These are phyloP conservation scores for Lactarius akahatsu DNA, from an alignment of 768 basidiomycete genomes.

Conservation along the genomic window DNA sequence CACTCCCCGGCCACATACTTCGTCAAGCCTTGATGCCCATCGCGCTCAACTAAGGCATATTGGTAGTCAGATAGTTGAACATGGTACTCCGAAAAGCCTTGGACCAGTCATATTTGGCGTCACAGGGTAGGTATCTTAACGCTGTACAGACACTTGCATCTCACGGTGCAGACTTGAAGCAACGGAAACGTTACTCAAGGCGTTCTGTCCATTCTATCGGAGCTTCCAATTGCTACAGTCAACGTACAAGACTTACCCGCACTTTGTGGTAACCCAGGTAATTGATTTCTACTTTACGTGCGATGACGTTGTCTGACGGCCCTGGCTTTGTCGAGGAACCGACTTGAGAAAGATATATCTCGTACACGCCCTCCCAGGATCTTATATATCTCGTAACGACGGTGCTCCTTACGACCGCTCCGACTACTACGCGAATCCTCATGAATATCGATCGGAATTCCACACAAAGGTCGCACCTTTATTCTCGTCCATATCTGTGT, in stretches of 20 bases:
- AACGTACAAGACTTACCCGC: constrained; percentile 53
- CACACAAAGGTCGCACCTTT: constrained; percentile 51
- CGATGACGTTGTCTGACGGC: not conserved
- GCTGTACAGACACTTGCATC: constrained; percentile 14
- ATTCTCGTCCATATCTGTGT: not conserved
- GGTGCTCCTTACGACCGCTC: constrained; percentile 57
- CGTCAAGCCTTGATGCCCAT: constrained; percentile 55
- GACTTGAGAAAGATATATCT: constrained; percentile 70
- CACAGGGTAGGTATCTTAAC: constrained; percentile 60
- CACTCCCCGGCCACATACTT: constrained; percentile 78
- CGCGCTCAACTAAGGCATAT: constrained; percentile 55
- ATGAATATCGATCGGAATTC: constrained; percentile 65
- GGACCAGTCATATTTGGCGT: constrained; percentile 82
- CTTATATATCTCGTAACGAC: constrained; percentile 66
- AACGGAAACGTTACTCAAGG: constrained; percentile 83
- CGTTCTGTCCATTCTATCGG: constrained; percentile 64
- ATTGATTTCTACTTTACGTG: constrained; percentile 20
- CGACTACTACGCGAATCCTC: constrained; percentile 74
- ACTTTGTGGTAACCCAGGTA: constrained; percentile 56
- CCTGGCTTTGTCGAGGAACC: constrained; percentile 42
- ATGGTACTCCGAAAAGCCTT: constrained; percentile 59
- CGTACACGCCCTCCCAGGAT: constrained; percentile 63
- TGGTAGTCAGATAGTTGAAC: constrained; percentile 51
- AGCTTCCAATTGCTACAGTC: constrained; percentile 66
- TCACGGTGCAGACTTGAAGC: constrained; percentile 39